Conservation (phyloP, 345 rosid genomes). For the Citrus sinensis region DVS_A1.0 CM039162.1:21099001-21099500, state of each 20-base stretch:
- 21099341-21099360: background rate
- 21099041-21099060: slow-evolving; percentile 55
- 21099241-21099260: slow-evolving; percentile 43
- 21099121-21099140: slow-evolving; percentile 26
- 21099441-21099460: slow-evolving; percentile 17
- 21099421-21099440: slow-evolving; percentile 23
- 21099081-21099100: slow-evolving; percentile 26
- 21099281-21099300: slow-evolving; percentile 46
- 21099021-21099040: slow-evolving; percentile 68
- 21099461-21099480: slow-evolving; percentile 30
- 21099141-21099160: slow-evolving; percentile 24
- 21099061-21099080: slow-evolving; percentile 55
- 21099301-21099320: slow-evolving; percentile 12
- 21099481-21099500: slow-evolving; percentile 3
- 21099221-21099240: slow-evolving; percentile 50
- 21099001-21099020: slow-evolving; percentile 58
- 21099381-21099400: slow-evolving; percentile 18
- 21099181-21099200: slow-evolving; percentile 45
- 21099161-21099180: slow-evolving; percentile 37
- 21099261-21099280: slow-evolving; percentile 51
- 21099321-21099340: background rate
- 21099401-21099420: slow-evolving; percentile 2
- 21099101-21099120: slow-evolving; percentile 15
- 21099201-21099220: slow-evolving; percentile 50
- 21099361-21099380: background rate